A percentile compares a stretch with the other conserved stretches of the same genome.
These are phyloP conservation scores for Sporothrix variecibatus DNA, from an alignment of 2,329 filamentous ascomycete species.

Conservation along the genomic window DNA sequence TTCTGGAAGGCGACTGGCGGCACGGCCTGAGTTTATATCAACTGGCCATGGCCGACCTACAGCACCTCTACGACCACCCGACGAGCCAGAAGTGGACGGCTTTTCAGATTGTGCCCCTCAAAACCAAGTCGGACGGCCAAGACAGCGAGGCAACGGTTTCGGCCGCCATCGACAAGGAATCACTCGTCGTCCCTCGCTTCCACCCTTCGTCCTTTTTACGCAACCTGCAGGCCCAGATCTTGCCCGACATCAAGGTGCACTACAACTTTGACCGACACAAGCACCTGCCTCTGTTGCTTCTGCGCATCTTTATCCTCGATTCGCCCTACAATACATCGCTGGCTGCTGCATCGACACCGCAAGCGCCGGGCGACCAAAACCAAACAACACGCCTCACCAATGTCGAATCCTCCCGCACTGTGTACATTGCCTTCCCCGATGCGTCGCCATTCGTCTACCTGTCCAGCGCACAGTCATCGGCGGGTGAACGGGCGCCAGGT, in stretches of 20 bases:
- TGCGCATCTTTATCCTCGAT: constrained; percentile 79
- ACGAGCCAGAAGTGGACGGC: constrained; percentile 65
- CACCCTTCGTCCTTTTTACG: constrained; percentile 79
- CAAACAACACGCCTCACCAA: constrained; percentile 38
- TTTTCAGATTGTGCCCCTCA: constrained; percentile 59
- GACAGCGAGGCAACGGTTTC: constrained; percentile 27
- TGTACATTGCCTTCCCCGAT: constrained; percentile 82
- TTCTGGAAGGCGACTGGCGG: constrained; percentile 69
- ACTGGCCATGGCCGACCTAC: constrained; percentile 68
- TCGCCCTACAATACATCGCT: constrained; percentile 72
- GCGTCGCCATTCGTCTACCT: constrained; percentile 75
- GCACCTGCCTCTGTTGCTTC: constrained; percentile 66
- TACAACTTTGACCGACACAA: constrained; percentile 76
- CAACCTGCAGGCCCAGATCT: constrained; percentile 71
- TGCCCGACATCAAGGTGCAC: constrained; percentile 80
- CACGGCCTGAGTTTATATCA: constrained; percentile 66
- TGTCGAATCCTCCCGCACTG: constrained; percentile 67
- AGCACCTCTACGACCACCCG: constrained; percentile 66
- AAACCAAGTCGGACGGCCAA: constrained; percentile 36
- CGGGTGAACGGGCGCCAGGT: constrained; percentile 10
- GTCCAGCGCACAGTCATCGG: constrained; percentile 48
- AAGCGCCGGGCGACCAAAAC: constrained; percentile 31
- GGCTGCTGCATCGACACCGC: constrained; percentile 42
- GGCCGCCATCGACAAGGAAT: constrained; percentile 46
- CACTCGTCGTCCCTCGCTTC: constrained; percentile 65